Percentiles rank a stretch among this genome's conserved stretches.
Conservation (phyloP, 805 yeast species). For the Barnettozyma californica region DNA sequence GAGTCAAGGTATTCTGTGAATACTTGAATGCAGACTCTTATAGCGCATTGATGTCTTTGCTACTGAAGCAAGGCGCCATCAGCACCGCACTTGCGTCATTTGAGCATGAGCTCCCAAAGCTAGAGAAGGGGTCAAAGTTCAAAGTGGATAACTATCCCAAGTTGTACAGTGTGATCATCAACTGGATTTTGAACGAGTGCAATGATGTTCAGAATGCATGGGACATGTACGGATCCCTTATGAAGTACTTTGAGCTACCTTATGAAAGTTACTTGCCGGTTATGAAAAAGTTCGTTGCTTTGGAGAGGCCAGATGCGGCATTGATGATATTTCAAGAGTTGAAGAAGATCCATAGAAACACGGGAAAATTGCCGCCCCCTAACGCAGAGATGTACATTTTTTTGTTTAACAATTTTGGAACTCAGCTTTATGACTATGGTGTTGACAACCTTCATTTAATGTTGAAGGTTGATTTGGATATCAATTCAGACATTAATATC, state of each 20-base stretch:
- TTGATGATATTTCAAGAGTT: constrained; percentile 56
- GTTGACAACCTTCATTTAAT: constrained; percentile 57
- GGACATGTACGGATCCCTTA: constrained; percentile 53
- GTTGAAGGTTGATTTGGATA: constrained; percentile 54
- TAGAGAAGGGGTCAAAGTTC: constrained; percentile 14
- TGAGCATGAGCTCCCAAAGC: constrained; percentile 36
- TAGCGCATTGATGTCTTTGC: constrained; percentile 31
- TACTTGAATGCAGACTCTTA: constrained; percentile 35
- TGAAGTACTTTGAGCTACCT: constrained; percentile 51
- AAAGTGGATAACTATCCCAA: constrained; percentile 26
- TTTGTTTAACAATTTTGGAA: constrained; percentile 58
- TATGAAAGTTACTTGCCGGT: constrained; percentile 53
- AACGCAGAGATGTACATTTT: constrained; percentile 51
- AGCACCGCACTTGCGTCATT: constrained; percentile 39
- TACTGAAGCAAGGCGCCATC: constrained; percentile 31
- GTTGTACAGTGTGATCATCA: constrained; percentile 38
- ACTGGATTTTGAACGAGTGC: constrained; percentile 35
- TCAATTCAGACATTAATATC: constrained; percentile 50
- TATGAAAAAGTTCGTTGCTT: constrained; percentile 47
- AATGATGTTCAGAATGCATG: constrained; percentile 41
- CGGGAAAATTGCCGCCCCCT: constrained; percentile 44
- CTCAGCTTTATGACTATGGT: constrained; percentile 55
- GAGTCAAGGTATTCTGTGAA: constrained; percentile 36
- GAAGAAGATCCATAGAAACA: constrained; percentile 48
- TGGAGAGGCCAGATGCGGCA: constrained; percentile 56